Evolutionary conservation across 441 rosid species (phyloP), one percentile per base, ranked within the genome.

Genomic region (Corymbia calophylla): DNA sequence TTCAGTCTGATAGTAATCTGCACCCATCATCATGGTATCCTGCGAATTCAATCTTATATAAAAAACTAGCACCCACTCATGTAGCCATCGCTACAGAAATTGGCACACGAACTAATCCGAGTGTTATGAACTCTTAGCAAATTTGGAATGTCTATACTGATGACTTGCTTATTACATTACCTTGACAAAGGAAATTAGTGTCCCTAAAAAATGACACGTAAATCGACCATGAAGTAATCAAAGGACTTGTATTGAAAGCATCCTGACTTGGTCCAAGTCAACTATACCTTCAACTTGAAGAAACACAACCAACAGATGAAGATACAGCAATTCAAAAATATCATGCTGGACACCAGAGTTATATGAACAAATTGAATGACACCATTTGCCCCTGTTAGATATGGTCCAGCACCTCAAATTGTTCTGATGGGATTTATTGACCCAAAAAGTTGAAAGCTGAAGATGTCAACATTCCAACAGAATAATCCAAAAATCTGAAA

Each of bases 1-100:
- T 89, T 96, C 98, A 4, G 97, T 96, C 90, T 97, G 94, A 91
- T 96, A 97, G 91, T 90, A 92, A 88, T 96, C 97, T 53, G 98
- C 98, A 80, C 98, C 98, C 96, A 96, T 96, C 99, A 96, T 96
- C 97, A 97, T 93, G 2, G 97, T 95, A 88, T 97, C 97, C 95
- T 95, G 92, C 54, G 56, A 53, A 60, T 39, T 87, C 48, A 48
- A 68, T 32, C 32, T 10, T 49, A 58, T 39, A 27, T 29, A 87
- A 66, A 85, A 32, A 73, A 53, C 27, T 44, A 32, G 47, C 23
- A 89, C 23, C 39, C n/a, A 66, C 27, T 18, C 19, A 77, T 23
- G 51, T 44, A 23, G 53, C 84, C 51, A 77, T 77, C 12, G 84
- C 84, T 23, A 77, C 84, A 77, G 6, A n/a, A 35, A 68, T 31